Percentiles rank a stretch among this genome's conserved stretches.
These are phyloP conservation scores for Coemansia sp. DNA, from an alignment of 192 early-diverging fungal genomes.

Conservation along the genomic window DNA sequence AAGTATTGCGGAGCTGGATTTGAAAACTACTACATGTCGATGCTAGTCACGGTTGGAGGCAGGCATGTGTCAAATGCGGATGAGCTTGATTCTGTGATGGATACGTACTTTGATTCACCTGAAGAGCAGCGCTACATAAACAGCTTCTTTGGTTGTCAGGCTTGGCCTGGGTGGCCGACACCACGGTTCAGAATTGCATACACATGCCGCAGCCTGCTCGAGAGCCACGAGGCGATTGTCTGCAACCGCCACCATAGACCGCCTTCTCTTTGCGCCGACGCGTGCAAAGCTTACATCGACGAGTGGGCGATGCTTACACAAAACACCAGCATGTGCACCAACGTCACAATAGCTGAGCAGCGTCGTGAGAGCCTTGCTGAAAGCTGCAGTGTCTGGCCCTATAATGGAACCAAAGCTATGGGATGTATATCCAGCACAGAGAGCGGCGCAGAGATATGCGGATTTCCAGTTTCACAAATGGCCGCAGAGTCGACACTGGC, in stretches of 20 bases:
- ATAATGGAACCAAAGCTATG: constrained; percentile 18
- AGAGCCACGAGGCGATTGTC: constrained; percentile 19
- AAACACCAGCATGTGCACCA: constrained; percentile 19
- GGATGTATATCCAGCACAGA: constrained; percentile 23
- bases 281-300: constrained; percentile 17
- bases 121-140: constrained; percentile 27
- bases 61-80: constrained; percentile 17
- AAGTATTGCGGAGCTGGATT: constrained; percentile 31
- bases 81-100: constrained; percentile 36
- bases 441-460: constrained; percentile 31
- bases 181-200: constrained; percentile 43
- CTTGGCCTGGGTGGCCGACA: constrained; percentile 22
- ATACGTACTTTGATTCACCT: constrained; percentile 34
- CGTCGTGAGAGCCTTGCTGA: constrained; percentile 15
- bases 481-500: neutral
- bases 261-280: constrained; percentile 21
- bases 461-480: constrained; percentile 3
- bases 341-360: constrained; percentile 20
- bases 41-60: constrained; percentile 21
- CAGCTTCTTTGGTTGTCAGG: constrained; percentile 37
- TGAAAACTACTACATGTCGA: constrained; percentile 33
- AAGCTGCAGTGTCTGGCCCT: constrained; percentile 28
- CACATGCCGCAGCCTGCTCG: constrained; percentile 41
- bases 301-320: constrained; percentile 27
- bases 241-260: constrained; percentile 24